Evolutionary conservation across 768 basidiomycete genomes (phyloP).

Genomic region (Rhizopogon rudus): DNA sequence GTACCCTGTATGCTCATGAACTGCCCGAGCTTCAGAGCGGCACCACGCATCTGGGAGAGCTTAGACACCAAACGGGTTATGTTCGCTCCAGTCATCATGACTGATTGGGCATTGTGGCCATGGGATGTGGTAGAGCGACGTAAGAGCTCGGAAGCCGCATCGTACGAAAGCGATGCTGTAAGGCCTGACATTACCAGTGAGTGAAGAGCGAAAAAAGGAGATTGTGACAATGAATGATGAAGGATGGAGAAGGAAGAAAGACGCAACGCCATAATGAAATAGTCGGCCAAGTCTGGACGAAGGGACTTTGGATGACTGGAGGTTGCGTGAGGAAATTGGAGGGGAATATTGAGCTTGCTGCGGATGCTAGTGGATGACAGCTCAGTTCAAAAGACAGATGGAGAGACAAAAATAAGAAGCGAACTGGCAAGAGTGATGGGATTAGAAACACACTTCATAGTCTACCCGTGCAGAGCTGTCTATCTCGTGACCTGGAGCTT

Average conservation of each 20-base stretch:
- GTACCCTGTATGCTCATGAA: slow-evolving; percentile 94
- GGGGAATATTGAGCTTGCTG: not conserved
- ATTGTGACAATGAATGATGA: not conserved
- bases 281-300: slow-evolving; percentile 84
- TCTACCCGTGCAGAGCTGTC: not conserved
- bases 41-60: slow-evolving; percentile 93
- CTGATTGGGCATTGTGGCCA: slow-evolving; percentile 34
- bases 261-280: slow-evolving; percentile 89
- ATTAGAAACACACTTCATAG: not conserved
- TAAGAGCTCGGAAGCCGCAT: slow-evolving; percentile 83
- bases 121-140: slow-evolving; percentile 54
- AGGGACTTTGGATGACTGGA: slow-evolving; percentile 85
- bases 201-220: not conserved
- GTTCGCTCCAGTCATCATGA: slow-evolving; percentile 91
- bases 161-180: slow-evolving; percentile 83
- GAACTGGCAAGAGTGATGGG: not conserved
- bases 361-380: not conserved
- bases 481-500: not conserved
- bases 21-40: slow-evolving; percentile 94
- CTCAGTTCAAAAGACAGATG: not conserved
- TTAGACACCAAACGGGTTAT: slow-evolving; percentile 86
- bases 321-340: slow-evolving; percentile 23
- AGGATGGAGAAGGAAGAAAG: not conserved
- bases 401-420: not conserved
- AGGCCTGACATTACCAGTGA: slow-evolving; percentile 52